These are phyloP conservation scores for Cotoneaster glaucophyllus DNA, from an alignment of 306 rosid genomes.

Conservation along the genomic window DNA sequence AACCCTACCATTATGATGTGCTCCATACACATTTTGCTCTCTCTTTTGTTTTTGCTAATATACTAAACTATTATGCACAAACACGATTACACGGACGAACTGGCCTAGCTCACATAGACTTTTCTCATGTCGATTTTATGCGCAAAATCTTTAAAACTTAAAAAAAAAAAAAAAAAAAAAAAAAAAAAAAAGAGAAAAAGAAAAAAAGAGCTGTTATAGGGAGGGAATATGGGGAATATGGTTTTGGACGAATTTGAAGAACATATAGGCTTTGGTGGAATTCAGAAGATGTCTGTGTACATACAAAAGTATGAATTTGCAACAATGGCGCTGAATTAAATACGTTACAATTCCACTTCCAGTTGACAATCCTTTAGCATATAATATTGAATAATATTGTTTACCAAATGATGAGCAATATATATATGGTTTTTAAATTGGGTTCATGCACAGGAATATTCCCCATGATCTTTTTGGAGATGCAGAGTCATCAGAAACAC, in stretches of 20 bases:
- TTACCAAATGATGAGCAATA: not conserved
- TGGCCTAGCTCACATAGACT: no score
- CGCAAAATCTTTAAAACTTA: no score
- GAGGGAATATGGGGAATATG: no score
- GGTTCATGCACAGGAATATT: constrained; percentile 57
- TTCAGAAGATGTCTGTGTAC: constrained; percentile 11
- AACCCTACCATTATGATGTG: constrained; percentile 4
- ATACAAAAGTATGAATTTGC: constrained; percentile 14
- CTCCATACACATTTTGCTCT: not conserved
- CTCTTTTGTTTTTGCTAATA: not conserved
- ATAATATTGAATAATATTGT: not conserved
- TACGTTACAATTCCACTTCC: not conserved
- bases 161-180: no score
- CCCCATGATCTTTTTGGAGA: constrained; percentile 23
- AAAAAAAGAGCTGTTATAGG: no score
- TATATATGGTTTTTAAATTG: not conserved
- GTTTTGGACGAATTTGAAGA: no score
- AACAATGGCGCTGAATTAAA: constrained; percentile 1
- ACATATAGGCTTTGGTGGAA: not conserved
- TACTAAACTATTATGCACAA: not conserved
- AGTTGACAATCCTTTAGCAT: constrained; percentile 9
- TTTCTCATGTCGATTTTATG: no score
- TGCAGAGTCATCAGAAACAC: constrained; percentile 18
- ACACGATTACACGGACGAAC: no score
- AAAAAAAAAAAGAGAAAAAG: no score